Conservation (phyloP, 1,284 basidiomycete species). For the Microbotryum violaceum region DNA sequence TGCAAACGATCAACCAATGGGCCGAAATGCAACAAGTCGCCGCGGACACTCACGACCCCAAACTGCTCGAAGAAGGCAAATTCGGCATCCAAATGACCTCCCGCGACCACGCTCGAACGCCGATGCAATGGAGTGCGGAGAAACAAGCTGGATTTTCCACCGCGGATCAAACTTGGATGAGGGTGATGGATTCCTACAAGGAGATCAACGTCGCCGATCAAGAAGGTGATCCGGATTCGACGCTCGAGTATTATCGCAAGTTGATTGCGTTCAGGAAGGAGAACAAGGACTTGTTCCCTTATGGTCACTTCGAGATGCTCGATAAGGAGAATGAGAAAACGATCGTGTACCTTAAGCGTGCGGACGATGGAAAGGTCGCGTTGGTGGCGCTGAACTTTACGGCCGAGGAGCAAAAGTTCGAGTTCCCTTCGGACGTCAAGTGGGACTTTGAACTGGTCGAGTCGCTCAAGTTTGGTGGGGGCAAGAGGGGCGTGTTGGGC, state of each 20-base stretch:
- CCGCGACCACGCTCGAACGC: conserved; percentile 61
- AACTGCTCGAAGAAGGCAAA: conserved; percentile 52
- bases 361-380: conserved; percentile 33
- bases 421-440: conserved; percentile 1
- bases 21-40: conserved; percentile 39
- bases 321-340: conserved; percentile 48
- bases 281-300: conserved; percentile 41
- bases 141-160: conserved; percentile 58
- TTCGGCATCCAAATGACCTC: conserved; percentile 56
- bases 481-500: background rate
- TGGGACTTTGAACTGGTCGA: background rate
- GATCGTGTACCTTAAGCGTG: conserved; percentile 51
- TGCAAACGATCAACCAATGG: conserved; percentile 36
- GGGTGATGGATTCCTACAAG: conserved; percentile 61
- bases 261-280: conserved; percentile 53
- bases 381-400: conserved; percentile 53
- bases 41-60: conserved; percentile 45
- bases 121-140: conserved; percentile 59
- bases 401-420: conserved; percentile 31
- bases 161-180: conserved; percentile 60
- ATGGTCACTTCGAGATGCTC: conserved; percentile 53
- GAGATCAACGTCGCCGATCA: conserved; percentile 57
- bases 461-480: background rate
- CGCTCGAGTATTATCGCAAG: conserved; percentile 55
- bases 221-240: conserved; percentile 44